phyloP scores from a whole-genome alignment of 352 stramenopile species.

The Hyaloperonospora brassicae region DNA sequence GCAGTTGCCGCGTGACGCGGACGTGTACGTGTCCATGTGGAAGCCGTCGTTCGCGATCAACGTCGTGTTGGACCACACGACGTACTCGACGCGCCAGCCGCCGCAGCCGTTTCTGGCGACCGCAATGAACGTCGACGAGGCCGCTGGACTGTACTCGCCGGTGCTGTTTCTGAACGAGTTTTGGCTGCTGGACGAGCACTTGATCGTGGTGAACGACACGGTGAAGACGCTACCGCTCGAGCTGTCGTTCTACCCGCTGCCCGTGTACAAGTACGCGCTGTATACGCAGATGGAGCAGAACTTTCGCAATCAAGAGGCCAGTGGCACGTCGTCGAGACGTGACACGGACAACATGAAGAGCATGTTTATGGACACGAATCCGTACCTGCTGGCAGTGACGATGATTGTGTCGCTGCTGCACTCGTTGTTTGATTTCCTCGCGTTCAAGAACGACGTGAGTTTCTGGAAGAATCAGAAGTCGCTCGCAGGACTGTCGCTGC shows the following conservation, averaged over 20 bases:
- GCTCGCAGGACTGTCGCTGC: conserved; percentile 91
- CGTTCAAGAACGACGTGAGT: conserved; percentile 98
- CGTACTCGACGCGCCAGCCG: conserved; percentile 45
- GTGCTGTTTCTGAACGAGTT: conserved; percentile 92
- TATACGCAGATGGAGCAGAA: conserved; percentile 91
- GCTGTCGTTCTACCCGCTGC: conserved; percentile 79
- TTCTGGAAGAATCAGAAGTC: conserved; percentile 98
- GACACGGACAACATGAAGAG: conserved; percentile 91
- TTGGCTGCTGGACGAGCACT: conserved; percentile 85
- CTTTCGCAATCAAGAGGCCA: conserved; percentile 87
- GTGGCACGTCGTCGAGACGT: conserved; percentile 84
- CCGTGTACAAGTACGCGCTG: conserved; percentile 88
- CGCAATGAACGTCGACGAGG: conserved; percentile 51
- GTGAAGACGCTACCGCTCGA: conserved; percentile 71
- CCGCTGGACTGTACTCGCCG: conserved; percentile 71
- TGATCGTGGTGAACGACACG: conserved; percentile 87
- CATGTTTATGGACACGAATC: conserved; percentile 97
- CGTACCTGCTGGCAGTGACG: conserved; percentile 92
- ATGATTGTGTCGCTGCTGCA: conserved; percentile 93
- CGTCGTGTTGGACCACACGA: conserved; percentile 58
- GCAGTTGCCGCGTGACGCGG: conserved; percentile 15
- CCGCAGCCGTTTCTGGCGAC: conserved; percentile 62
- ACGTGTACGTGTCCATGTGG: conserved; percentile 73
- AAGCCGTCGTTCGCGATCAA: conserved; percentile 67
- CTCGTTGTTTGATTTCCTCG: conserved; percentile 98